Conservation (phyloP, 345 rosid species). For the Pugionium dolabratum region DNA sequence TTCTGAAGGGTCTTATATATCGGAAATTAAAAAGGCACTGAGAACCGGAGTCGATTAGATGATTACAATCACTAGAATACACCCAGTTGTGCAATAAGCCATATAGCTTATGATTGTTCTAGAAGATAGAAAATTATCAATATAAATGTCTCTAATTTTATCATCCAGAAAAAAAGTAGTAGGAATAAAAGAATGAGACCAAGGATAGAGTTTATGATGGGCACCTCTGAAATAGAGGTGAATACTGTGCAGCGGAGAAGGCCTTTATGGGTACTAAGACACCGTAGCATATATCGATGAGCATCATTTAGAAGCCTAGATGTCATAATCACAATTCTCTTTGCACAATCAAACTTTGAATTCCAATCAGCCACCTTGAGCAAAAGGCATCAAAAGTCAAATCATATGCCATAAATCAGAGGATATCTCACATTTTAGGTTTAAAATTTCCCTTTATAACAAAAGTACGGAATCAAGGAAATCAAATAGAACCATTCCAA, state of each 20-base stretch:
- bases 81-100: conserved; percentile 6
- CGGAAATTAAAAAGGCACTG: not conserved
- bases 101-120: conserved; percentile 15
- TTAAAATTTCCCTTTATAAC: not conserved
- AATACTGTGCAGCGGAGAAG: conserved; percentile 57
- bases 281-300: conserved; percentile 86
- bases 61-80: conserved; percentile 6
- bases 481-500: conserved; percentile 1
- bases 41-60: no score
- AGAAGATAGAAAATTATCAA: not conserved
- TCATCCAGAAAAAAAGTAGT: conserved; percentile 1
- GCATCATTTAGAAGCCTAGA: conserved; percentile 86
- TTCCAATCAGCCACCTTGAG: conserved; percentile 76
- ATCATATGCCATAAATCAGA: conserved; percentile 1
- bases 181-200: conserved; percentile 13
- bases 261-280: conserved; percentile 61
- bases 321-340: conserved; percentile 66
- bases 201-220: conserved; percentile 21
- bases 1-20: not conserved
- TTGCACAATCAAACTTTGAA: conserved; percentile 49
- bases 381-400: conserved; percentile 10
- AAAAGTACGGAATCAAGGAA: not conserved
- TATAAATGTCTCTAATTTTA: not conserved
- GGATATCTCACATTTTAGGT: not conserved
- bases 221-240: conserved; percentile 93